Percentiles rank a stretch among this genome's conserved stretches.
These are phyloP conservation scores for Ilex aquifolium DNA, from an alignment of 257 asterid species.

Conservation along the genomic window DNA sequence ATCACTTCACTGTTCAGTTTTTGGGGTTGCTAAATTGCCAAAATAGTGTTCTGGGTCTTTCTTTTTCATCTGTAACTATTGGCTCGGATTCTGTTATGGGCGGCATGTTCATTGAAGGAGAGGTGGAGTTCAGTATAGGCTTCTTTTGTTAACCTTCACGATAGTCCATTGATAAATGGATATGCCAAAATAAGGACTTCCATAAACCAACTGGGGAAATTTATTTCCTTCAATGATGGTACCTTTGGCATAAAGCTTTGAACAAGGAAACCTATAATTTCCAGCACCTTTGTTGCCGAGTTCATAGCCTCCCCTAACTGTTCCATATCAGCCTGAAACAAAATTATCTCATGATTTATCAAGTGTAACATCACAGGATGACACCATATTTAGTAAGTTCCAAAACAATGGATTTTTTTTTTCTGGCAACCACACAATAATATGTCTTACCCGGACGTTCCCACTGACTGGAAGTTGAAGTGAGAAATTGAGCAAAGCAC, in stretches of 20 bases:
- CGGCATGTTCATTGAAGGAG: no score
- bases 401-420: not conserved
- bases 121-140: no score
- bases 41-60: no score
- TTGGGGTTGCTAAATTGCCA: no score
- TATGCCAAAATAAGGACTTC: not conserved
- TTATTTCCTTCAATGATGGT: not conserved
- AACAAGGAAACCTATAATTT: slow-evolving; percentile 27
- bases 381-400: not conserved
- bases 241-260: slow-evolving; percentile 40
- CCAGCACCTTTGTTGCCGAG: slow-evolving; percentile 46
- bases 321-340: slow-evolving; percentile 28
- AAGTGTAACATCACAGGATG: slow-evolving; percentile 2
- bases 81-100: no score
- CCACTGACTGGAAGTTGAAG: slow-evolving; percentile 57
- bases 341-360: slow-evolving; percentile 1
- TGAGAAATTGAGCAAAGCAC: slow-evolving; percentile 56
- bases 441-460: slow-evolving; percentile 45
- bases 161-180: not conserved
- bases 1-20: no score
- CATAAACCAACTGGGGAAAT: not conserved
- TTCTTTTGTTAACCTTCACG: no score
- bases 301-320: slow-evolving; percentile 44
- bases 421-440: not conserved
- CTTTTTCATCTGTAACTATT: no score